A percentile compares a stretch with the other conserved stretches of the same genome.
Evolutionary conservation across 2,329 filamentous ascomycete species (phyloP).

Genomic region (Malbranchea cinnamomea): DNA sequence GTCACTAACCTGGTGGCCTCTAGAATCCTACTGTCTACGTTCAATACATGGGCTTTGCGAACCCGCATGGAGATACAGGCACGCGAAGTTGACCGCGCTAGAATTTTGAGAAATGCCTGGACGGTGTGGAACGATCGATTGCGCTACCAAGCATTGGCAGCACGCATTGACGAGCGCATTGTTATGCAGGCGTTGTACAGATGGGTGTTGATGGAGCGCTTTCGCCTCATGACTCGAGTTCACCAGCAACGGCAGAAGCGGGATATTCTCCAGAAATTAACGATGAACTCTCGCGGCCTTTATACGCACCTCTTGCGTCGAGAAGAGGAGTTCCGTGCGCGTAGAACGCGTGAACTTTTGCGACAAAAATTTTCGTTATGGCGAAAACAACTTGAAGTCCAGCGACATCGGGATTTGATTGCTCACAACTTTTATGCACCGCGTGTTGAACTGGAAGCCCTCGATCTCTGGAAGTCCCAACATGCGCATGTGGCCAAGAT

Average conservation of each 20-base stretch:
- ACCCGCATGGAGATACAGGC: constrained; percentile 33
- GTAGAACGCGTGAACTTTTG: constrained; percentile 20
- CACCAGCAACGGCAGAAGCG: constrained; percentile 25
- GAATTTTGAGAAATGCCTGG: constrained; percentile 42
- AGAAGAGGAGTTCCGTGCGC: constrained; percentile 21
- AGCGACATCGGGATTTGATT: constrained; percentile 25
- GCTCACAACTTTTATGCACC: constrained; percentile 31
- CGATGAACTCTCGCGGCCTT: constrained; percentile 23
- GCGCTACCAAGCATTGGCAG: constrained; percentile 36
- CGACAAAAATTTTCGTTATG: constrained; percentile 22
- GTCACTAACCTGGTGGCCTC: constrained; percentile 31
- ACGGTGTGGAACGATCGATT: constrained; percentile 48
- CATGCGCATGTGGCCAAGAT: constrained; percentile 32
- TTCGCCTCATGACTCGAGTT: constrained; percentile 24
- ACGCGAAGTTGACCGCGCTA: constrained; percentile 33
- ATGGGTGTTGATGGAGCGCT: constrained; percentile 42
- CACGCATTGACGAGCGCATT: constrained; percentile 41
- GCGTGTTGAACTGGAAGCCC: constrained; percentile 25
- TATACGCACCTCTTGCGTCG: constrained; percentile 23
- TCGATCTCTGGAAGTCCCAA: constrained; percentile 24
- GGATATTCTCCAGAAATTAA: constrained; percentile 25
- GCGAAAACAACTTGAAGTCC: constrained; percentile 22
- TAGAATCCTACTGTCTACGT: constrained; percentile 31
- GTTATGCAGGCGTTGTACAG: constrained; percentile 43
- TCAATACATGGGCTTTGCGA: constrained; percentile 37